Evolutionary conservation across 805 yeast genomes (phyloP), one percentile per base, ranked within the genome.

Genomic region (Kazachstania martiniae): DNA sequence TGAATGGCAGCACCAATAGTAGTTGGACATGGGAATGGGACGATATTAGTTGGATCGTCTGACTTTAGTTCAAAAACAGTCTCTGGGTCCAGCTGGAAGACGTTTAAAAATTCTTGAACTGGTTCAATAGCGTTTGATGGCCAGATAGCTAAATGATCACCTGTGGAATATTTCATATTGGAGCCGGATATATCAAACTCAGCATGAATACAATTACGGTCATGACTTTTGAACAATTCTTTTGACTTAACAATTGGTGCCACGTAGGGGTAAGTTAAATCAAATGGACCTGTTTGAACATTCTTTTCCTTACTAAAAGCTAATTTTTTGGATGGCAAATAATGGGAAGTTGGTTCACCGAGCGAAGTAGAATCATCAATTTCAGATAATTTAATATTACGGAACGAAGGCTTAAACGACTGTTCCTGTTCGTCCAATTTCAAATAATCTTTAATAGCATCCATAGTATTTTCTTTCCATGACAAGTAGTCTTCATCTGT

Each of bases 111-210:
- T 27, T 66, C 63, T n/a, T 62, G 66, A 21, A 86, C 77, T 46
- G 81, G 74, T 53, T 77, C 84, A 49, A 77, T 66, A 2, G 94
- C 65, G 59, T 89, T 89, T 16, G 91, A 83, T 22, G 96, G 91
- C 93, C 95, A 84, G 36, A 91, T 65, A 12, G 95, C 97, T 40
- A 91, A 61, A 60, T 89, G 97, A 56, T 89, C 98, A 58, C 98
- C 98, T 4, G 98, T 89, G 29, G 89, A 66, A 59, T 89, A 89
- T 46, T 78, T 75, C 50, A 91, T 64, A 48, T 78, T 79, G 4
- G 89, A 68, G 18, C 63, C 72, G 1, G 85, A 68, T 23, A 86
- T 61, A 51, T 89, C 96, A 46, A 89, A 76, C 59, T 91, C 97
- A 30, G 79, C 73, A 53, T 89, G 97, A 38, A 89, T 72, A 62